A percentile compares a stretch with the other conserved stretches of the same genome.
Evolutionary conservation across 1,139 yeast genomes (phyloP).

Genomic region (Ashbya aceris): DNA sequence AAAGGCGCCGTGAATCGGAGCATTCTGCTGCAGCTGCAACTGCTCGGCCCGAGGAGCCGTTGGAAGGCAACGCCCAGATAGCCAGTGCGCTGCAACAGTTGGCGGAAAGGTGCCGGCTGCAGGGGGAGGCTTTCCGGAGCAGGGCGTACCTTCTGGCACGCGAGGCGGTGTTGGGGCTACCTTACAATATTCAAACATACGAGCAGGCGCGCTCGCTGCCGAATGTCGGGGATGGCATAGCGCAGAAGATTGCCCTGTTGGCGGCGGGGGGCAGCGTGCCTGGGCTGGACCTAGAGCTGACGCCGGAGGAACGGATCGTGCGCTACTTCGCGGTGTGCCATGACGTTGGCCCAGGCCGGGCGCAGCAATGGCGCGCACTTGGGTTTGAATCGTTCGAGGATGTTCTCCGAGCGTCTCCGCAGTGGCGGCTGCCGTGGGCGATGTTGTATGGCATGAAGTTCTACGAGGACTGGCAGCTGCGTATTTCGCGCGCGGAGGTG

Average conservation of each 20-base stretch:
- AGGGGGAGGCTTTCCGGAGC: constrained; percentile 37
- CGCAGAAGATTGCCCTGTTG: constrained; percentile 39
- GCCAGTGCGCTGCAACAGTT: constrained; percentile 33
- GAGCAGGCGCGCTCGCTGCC: constrained; percentile 36
- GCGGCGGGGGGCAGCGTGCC: constrained; percentile 35
- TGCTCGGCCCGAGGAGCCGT: too few relatives aligned
- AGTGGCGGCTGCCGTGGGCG: constrained; percentile 31
- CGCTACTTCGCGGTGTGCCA: constrained; percentile 38
- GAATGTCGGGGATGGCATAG: constrained; percentile 40
- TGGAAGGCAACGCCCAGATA: constrained; percentile 28
- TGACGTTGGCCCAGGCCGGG: constrained; percentile 45
- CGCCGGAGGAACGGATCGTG: constrained; percentile 23
- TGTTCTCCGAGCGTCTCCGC: constrained; percentile 25
- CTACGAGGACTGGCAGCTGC: constrained; percentile 41
- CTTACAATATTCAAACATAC: constrained; percentile 32
- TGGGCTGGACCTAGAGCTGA: constrained; percentile 30
- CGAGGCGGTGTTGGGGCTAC: constrained; percentile 28
- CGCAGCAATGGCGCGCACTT: constrained; percentile 36
- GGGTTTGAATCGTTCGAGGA: constrained; percentile 38
- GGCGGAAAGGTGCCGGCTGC: constrained; percentile 32
- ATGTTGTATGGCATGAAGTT: constrained; percentile 41
- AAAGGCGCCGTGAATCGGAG: too few relatives aligned
- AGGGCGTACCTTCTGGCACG: constrained; percentile 43
- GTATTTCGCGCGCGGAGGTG: constrained; percentile 43
- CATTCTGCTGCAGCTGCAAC: too few relatives aligned